phyloP scores from a whole-genome alignment of 306 rosid genomes.

The Gastrolobium bilobum region DNA sequence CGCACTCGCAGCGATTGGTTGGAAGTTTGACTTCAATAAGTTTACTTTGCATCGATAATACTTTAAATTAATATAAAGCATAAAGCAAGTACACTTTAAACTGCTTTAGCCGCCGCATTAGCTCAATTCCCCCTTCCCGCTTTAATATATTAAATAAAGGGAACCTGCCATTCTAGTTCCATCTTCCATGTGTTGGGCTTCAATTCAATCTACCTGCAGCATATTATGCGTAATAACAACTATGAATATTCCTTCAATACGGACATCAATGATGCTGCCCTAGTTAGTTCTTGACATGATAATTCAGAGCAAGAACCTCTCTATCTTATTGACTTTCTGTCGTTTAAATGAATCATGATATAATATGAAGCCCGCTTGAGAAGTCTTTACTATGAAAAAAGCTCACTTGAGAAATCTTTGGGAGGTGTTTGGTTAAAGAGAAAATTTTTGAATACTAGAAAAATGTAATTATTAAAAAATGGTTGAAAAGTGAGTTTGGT shows the following conservation, averaged over 20 bases:
- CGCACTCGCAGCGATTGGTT: conserved; percentile 47
- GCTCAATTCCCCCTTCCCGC: conserved; percentile 15
- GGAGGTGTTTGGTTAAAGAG: no score
- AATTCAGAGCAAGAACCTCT: conserved; percentile 43
- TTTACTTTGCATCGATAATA: conserved; percentile 56
- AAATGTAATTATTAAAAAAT: no score
- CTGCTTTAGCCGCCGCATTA: conserved; percentile 71
- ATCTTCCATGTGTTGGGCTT: conserved; percentile 46
- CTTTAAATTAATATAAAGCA: conserved; percentile 55
- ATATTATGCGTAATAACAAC: conserved; percentile 37
- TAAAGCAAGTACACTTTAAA: conserved; percentile 85
- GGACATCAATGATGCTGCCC: conserved; percentile 29
- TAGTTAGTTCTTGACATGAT: conserved; percentile 46
- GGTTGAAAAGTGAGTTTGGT: no score
- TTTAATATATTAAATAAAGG: conserved; percentile 47
- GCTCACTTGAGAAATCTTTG: no score
- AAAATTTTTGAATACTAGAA: no score
- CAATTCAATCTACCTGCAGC: conserved; percentile 43
- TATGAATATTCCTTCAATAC: conserved; percentile 48
- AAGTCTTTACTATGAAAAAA: no score
- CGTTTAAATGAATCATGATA: not conserved
- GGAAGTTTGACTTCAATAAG: conserved; percentile 50
- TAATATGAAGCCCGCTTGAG: no score
- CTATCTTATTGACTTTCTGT: conserved; percentile 47
- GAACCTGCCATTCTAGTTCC: conserved; percentile 54